phyloP scores from a whole-genome alignment of 2,329 filamentous ascomycete species.

The Neocatenulostroma microsporum region DNA sequence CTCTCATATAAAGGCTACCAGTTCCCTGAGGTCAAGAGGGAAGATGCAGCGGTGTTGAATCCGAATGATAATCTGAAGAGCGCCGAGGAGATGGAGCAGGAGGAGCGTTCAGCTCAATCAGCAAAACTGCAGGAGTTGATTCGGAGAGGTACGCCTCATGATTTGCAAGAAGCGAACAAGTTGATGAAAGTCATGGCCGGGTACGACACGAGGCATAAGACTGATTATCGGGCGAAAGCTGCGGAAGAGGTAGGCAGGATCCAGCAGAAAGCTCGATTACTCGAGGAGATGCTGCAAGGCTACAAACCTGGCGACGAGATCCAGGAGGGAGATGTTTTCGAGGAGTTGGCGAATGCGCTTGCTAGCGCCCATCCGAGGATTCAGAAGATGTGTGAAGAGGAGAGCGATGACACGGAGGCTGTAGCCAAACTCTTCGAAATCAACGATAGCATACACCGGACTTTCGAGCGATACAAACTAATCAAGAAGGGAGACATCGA shows the following conservation, averaged over 20 bases:
- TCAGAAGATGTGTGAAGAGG: slow-evolving; percentile 98
- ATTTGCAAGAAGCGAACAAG: slow-evolving; percentile 92
- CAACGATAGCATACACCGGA: slow-evolving; percentile 97
- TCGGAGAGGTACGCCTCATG: slow-evolving; percentile 79
- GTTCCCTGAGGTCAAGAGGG: slow-evolving; percentile 83
- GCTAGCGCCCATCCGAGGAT: slow-evolving; percentile 97
- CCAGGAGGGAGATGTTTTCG: slow-evolving; percentile 59
- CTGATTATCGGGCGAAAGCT: slow-evolving; percentile 94
- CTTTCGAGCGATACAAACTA: slow-evolving; percentile 88
- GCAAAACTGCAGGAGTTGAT: slow-evolving; percentile 98
- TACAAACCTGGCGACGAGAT: slow-evolving; percentile 77
- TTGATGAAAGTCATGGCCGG: slow-evolving; percentile 99
- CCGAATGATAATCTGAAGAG: slow-evolving; percentile 95
- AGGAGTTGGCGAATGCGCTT: slow-evolving; percentile 80
- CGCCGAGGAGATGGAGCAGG: slow-evolving; percentile 96
- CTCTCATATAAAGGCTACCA: slow-evolving; percentile 95
- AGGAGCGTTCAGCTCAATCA: slow-evolving; percentile 87
- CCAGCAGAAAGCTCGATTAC: slow-evolving; percentile 83
- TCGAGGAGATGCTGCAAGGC: slow-evolving; percentile 86
- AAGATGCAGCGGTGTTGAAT: slow-evolving; percentile 94
- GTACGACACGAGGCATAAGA: slow-evolving; percentile 90
- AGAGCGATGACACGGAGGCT: slow-evolving; percentile 92
- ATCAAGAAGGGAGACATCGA: slow-evolving; percentile 93
- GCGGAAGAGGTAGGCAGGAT: slow-evolving; percentile 92
- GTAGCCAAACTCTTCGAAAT: slow-evolving; percentile 94